Evolutionary conservation across 441 rosid species (phyloP), one percentile per base, ranked within the genome.

Genomic region (Metrosideros polymorpha): DNA sequence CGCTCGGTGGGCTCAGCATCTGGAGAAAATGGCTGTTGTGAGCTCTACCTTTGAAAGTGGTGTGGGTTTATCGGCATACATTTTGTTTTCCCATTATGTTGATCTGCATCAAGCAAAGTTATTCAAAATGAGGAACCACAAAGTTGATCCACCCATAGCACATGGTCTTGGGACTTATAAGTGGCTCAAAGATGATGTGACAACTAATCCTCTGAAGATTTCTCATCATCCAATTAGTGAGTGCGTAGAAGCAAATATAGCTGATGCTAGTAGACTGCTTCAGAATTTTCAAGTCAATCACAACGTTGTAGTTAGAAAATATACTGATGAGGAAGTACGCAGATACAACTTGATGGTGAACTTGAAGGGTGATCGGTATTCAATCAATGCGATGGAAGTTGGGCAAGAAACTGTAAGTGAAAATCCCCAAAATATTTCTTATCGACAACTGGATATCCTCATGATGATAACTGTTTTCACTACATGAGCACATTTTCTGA

Each of bases 141-240:
- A 91, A 86, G 85, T 87, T 32, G 83, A 90, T 79, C 89, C 93
- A 87, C 75, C 91, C 82, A 87, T 95, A 79, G 97, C 98, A 85
- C 99, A 97, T 91, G 99, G 99, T 87, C 96, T 97, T 86, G 99
- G 99, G 89, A 97, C 99, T 59, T 97, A 93, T 83, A 87, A 84
- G 86, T 97, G 99, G 99, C 96, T 97, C 88, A 89, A 92, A 87
- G 95, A 96, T 91, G 99, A 97, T 89, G 92, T 95, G 85, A 87
- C 95, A 87, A 85, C 90, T 85, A 86, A 86, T 88, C 90, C 91
- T 85, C 90, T 97, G 83, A 92, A 93, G 86, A 92, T 97, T 88
- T 89, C 77, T 76, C 91, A 82, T 76, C 89, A 92, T 89, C 93
- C 91, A 25, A 75, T 57, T 87, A 92, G 91, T 85, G 94, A 98